phyloP scores from a whole-genome alignment of 2,329 filamentous ascomycete species.

The Myriosclerotinia duriaeana region DNA sequence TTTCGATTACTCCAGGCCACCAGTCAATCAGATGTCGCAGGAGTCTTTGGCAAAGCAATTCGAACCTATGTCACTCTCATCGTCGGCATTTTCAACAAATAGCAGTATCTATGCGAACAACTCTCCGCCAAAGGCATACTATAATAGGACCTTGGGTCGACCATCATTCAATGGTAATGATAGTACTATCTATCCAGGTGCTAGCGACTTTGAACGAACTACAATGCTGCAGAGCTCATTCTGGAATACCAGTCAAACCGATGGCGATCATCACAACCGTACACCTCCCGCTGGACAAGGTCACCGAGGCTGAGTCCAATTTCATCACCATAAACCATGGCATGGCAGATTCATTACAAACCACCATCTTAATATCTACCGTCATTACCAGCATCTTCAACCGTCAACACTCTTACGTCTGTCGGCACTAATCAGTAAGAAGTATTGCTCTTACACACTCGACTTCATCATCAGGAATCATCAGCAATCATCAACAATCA shows the following conservation, averaged over 20 bases:
- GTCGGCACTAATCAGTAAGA: slow-evolving; percentile 5
- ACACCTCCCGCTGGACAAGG: slow-evolving; percentile 51
- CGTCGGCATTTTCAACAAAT: slow-evolving; percentile 47
- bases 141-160: slow-evolving; percentile 19
- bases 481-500: not conserved
- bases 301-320: not conserved
- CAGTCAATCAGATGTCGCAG: slow-evolving; percentile 34
- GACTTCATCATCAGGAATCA: not conserved
- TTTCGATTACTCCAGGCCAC: slow-evolving; percentile 23
- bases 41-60: slow-evolving; percentile 33
- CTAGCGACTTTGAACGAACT: slow-evolving; percentile 34
- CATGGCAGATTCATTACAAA: not conserved
- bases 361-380: not conserved
- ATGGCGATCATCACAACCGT: slow-evolving; percentile 42
- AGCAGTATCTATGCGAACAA: slow-evolving; percentile 54
- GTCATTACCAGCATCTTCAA: slow-evolving; percentile 26
- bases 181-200: slow-evolving; percentile 33
- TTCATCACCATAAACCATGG: slow-evolving; percentile 1
- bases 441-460: slow-evolving; percentile 8
- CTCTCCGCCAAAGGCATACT: slow-evolving; percentile 25
- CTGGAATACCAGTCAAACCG: slow-evolving; percentile 33
- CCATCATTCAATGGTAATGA: slow-evolving; percentile 30
- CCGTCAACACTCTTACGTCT: slow-evolving; percentile 1
- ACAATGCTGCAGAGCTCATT: slow-evolving; percentile 40
- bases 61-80: slow-evolving; percentile 28